These are phyloP conservation scores for Trichoderma sp. DNA, from an alignment of 2,329 filamentous ascomycete species.

Conservation along the genomic window DNA sequence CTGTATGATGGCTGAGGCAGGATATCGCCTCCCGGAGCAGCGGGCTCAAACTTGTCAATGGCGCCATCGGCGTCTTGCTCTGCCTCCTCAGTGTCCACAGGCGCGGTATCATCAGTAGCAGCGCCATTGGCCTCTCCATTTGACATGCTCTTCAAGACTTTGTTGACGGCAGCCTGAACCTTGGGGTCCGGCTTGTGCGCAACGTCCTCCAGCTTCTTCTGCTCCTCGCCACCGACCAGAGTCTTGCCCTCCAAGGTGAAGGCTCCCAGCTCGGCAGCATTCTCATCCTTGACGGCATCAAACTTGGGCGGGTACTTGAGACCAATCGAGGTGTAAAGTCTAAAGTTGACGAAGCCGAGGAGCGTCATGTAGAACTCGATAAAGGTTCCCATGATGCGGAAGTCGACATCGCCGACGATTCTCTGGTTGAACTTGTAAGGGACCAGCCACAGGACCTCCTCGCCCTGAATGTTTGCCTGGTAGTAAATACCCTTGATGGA, in stretches of 20 bases:
- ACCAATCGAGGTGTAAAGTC: conserved; percentile 86
- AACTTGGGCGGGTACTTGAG: conserved; percentile 97
- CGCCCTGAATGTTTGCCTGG: conserved; percentile 93
- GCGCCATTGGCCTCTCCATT: conserved; percentile 42
- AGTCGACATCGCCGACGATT: conserved; percentile 92
- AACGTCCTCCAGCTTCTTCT: conserved; percentile 52
- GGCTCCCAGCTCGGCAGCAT: conserved; percentile 84
- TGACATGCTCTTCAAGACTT: conserved; percentile 58
- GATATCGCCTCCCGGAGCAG: conserved; percentile 80
- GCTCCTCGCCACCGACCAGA: conserved; percentile 57
- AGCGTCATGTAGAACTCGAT: conserved; percentile 98
- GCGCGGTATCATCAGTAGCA: conserved; percentile 40
- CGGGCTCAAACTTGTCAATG: conserved; percentile 90
- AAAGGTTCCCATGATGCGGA: conserved; percentile 98
- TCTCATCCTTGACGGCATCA: conserved; percentile 81
- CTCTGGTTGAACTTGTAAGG: conserved; percentile 98
- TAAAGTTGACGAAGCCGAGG: conserved; percentile 93
- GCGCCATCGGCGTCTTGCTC: conserved; percentile 58
- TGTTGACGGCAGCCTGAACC: conserved; percentile 67
- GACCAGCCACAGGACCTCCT: conserved; percentile 95
- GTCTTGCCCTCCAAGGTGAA: conserved; percentile 83
- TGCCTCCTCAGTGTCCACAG: conserved; percentile 47
- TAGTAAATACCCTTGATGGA: conserved; percentile 99
- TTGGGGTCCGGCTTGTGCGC: conserved; percentile 60
- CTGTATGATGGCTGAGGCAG: conserved; percentile 75